phyloP scores from a whole-genome alignment of 257 asterid species.

The Solanum lignicaule region DNA sequence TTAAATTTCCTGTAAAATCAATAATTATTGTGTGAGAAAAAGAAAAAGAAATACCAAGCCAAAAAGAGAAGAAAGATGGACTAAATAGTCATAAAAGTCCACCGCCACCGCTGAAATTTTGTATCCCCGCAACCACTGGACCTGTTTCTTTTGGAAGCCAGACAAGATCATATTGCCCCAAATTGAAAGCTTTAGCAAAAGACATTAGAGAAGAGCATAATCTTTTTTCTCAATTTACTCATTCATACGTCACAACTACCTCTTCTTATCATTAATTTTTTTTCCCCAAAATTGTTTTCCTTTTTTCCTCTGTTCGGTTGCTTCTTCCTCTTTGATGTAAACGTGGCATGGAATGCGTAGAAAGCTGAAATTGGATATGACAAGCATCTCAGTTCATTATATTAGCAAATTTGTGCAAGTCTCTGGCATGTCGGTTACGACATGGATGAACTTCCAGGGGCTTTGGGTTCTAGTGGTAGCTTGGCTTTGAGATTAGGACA shows the following conservation, averaged over 20 bases:
- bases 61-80: background rate
- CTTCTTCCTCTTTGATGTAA: background rate
- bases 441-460: slow-evolving; percentile 91
- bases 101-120: background rate
- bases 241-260: background rate
- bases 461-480: slow-evolving; percentile 87
- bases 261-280: background rate
- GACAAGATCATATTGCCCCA: background rate
- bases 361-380: slow-evolving; percentile 25
- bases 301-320: background rate
- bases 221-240: background rate
- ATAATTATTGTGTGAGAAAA: background rate
- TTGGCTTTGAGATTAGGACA: slow-evolving; percentile 91
- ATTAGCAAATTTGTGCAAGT: background rate
- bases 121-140: background rate
- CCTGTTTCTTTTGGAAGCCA: background rate
- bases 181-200: background rate
- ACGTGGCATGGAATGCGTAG: slow-evolving; percentile 1
- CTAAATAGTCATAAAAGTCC: background rate
- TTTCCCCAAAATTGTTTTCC: background rate
- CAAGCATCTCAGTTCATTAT: slow-evolving; percentile 6
- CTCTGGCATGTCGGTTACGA: slow-evolving; percentile 9
- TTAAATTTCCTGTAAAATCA: background rate
- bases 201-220: background rate
- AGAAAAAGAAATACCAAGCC: background rate